A percentile compares a stretch with the other conserved stretches of the same genome.
phyloP scores from a whole-genome alignment of 1,284 basidiomycete genomes.

The Flammula alnicola region DNA sequence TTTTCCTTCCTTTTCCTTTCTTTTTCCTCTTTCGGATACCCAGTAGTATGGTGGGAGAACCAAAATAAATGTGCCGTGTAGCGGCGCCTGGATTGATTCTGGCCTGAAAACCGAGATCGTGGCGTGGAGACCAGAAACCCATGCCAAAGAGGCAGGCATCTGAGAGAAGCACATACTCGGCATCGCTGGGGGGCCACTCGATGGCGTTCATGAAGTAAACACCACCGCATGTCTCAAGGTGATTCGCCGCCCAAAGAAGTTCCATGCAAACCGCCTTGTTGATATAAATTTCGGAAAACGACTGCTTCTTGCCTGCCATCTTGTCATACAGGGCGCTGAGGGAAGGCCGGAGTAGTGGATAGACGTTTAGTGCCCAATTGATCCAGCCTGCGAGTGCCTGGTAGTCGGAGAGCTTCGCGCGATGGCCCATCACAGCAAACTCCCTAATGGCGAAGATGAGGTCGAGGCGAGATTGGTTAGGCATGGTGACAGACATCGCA shows the following conservation, averaged over 20 bases:
- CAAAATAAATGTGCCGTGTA: too few relatives aligned
- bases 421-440: not conserved
- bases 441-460: slow-evolving; percentile 3
- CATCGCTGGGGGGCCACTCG: slow-evolving; percentile 28
- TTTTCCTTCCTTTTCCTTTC: too few relatives aligned
- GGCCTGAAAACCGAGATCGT: slow-evolving; percentile 9
- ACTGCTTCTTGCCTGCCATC: slow-evolving; percentile 31
- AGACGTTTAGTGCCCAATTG: slow-evolving; percentile 39
- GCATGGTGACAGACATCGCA: slow-evolving; percentile 29
- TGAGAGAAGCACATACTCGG: slow-evolving; percentile 30
- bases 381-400: slow-evolving; percentile 33
- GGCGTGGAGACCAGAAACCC: slow-evolving; percentile 33
- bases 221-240: slow-evolving; percentile 28
- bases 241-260: slow-evolving; percentile 34
- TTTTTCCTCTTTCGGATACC: too few relatives aligned
- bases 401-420: slow-evolving; percentile 20
- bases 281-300: slow-evolving; percentile 26
- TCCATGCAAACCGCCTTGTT: slow-evolving; percentile 30
- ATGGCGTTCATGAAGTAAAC: slow-evolving; percentile 32
- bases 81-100: too few relatives aligned
- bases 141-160: slow-evolving; percentile 35
- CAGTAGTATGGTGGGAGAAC: too few relatives aligned
- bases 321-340: slow-evolving; percentile 37
- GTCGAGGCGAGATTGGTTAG: not conserved
- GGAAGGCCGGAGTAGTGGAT: slow-evolving; percentile 31